Evolutionary conservation across 306 rosid species (phyloP).

Genomic region (Dryas octopetala): DNA sequence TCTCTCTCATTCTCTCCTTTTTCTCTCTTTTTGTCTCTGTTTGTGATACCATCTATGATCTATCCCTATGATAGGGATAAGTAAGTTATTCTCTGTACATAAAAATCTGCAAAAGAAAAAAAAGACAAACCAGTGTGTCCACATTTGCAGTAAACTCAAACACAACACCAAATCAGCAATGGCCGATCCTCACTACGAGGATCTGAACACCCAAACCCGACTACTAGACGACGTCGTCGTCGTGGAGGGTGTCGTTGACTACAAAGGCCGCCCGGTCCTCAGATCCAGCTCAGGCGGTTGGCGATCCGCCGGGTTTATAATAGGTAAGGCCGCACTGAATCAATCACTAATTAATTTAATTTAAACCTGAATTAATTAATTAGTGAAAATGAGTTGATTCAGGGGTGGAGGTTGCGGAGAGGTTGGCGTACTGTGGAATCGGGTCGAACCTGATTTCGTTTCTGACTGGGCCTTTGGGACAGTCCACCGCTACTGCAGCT

Average conservation of each 20-base stretch:
- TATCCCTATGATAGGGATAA: no score
- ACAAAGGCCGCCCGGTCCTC: conserved; percentile 30
- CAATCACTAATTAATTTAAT: not conserved
- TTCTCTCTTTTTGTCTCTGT: no score
- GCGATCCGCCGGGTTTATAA: conserved; percentile 42
- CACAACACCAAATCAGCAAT: not conserved
- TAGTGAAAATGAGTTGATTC: no score
- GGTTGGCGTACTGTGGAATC: conserved; percentile 36
- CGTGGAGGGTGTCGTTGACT: conserved; percentile 34
- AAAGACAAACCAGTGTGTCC: no score
- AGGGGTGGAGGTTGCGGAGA: conserved; percentile 46
- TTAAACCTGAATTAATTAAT: no score
- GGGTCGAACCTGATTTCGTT: conserved; percentile 36
- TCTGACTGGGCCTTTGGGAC: conserved; percentile 36
- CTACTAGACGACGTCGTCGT: conserved; percentile 22
- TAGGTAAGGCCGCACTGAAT: conserved; percentile 19
- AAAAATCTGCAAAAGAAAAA: no score
- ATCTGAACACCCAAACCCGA: not conserved
- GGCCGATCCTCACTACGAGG: not conserved
- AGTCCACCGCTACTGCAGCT: conserved; percentile 37
- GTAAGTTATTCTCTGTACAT: no score
- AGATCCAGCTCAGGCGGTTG: conserved; percentile 42
- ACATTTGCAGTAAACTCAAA: no score
- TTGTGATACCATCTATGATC: no score
- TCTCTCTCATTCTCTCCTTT: no score